Percentiles rank a stretch among this genome's conserved stretches.
These are phyloP conservation scores for Picea sitchensis DNA, from an alignment of 75 land plant species.

Conservation along the genomic window DNA sequence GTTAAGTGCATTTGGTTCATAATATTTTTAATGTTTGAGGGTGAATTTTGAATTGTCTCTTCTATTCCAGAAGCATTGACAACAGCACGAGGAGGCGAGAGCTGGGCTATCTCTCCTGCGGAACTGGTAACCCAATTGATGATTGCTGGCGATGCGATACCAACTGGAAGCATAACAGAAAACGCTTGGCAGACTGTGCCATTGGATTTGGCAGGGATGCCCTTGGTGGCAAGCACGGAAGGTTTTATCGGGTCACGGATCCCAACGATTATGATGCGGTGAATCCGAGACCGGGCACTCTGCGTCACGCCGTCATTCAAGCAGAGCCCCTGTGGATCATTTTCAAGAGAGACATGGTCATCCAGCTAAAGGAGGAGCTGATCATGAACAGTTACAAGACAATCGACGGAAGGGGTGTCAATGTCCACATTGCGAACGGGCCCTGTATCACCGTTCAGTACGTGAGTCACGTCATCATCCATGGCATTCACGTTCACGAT, in stretches of 20 bases:
- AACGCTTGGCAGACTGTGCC: conserved; percentile 61
- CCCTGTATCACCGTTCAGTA: conserved; percentile 53
- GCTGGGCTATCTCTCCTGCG: conserved; percentile 38
- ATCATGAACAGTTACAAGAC: conserved; percentile 71
- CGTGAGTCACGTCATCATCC: conserved; percentile 47
- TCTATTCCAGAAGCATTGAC: conserved; percentile 15
- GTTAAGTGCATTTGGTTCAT: too few species aligned
- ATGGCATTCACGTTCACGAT: conserved; percentile 49
- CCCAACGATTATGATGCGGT: conserved; percentile 43
- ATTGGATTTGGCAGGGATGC: conserved; percentile 65
- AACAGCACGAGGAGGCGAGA: conserved; percentile 24
- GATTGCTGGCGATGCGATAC: conserved; percentile 75
- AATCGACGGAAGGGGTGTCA: conserved; percentile 54
- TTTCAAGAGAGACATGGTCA: conserved; percentile 61
- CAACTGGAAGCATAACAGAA: conserved; percentile 40
- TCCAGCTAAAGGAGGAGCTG: conserved; percentile 59
- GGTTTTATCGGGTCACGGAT: conserved; percentile 53
- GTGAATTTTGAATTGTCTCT: neutral
- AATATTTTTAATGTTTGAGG: neutral
- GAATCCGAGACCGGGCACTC: conserved; percentile 56
- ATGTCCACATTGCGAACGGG: conserved; percentile 55
- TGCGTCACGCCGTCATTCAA: conserved; percentile 55
- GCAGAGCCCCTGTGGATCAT: conserved; percentile 63
- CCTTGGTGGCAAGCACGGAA: conserved; percentile 57
- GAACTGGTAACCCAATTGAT: conserved; percentile 64